Conservation (phyloP, 441 rosid genomes). For the Populus trichocarpa region DNA sequence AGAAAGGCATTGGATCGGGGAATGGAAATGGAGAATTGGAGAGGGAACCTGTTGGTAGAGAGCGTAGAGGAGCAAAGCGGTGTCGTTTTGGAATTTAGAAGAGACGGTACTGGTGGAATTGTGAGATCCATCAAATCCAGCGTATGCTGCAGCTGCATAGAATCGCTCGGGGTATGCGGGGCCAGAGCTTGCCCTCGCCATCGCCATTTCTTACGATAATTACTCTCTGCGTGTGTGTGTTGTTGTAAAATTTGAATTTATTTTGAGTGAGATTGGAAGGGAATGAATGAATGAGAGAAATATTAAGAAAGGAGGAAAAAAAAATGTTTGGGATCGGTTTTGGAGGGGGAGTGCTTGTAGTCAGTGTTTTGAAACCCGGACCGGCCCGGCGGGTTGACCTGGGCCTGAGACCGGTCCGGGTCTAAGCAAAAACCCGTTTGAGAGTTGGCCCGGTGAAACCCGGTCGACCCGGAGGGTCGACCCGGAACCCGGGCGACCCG, state of each 20-base stretch:
- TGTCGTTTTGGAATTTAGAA: constrained; percentile 78
- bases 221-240: not conserved
- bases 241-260: not conserved
- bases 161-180: constrained; percentile 97
- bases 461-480: too few relatives aligned
- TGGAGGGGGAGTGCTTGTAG: not conserved
- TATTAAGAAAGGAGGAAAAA: not conserved
- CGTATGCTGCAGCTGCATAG: constrained; percentile 86
- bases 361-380: too few relatives aligned
- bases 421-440: too few relatives aligned
- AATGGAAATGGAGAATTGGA: constrained; percentile 1
- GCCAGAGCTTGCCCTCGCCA: constrained; percentile 93
- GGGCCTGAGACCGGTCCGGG: too few relatives aligned
- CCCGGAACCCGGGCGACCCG: too few relatives aligned
- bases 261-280: constrained; percentile 13
- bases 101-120: constrained; percentile 46
- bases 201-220: constrained; percentile 42
- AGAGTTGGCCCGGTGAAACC: too few relatives aligned
- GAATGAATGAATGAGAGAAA: not conserved
- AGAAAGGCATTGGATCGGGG: constrained; percentile 29
- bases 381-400: too few relatives aligned
- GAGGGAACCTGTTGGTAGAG: constrained; percentile 76
- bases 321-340: not conserved
- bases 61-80: constrained; percentile 88
- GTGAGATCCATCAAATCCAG: constrained; percentile 92